Evolutionary conservation across 1,284 basidiomycete species (phyloP).

Genomic region (Trametes versicolor): DNA sequence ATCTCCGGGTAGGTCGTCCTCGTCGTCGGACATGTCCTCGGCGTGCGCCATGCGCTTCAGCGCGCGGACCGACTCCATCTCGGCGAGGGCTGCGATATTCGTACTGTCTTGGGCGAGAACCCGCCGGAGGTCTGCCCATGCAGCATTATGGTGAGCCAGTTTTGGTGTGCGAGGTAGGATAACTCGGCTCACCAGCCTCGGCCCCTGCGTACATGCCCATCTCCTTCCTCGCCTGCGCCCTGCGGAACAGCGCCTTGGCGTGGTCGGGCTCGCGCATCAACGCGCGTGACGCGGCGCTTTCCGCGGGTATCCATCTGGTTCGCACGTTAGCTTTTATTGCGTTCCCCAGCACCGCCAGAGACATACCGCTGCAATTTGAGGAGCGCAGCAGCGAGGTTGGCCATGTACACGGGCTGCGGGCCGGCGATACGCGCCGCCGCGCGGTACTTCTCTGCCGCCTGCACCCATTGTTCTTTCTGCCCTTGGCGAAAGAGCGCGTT

Average conservation of each 20-base stretch:
- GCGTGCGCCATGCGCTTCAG: constrained; percentile 8
- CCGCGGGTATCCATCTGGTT: constrained; percentile 53
- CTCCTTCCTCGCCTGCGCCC: constrained; percentile 54
- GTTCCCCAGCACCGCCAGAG: no score
- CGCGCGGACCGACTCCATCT: constrained; percentile 36
- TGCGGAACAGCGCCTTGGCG: constrained; percentile 53
- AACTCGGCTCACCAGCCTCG: constrained; percentile 46
- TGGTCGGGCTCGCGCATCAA: constrained; percentile 52
- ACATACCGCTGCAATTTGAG: constrained; percentile 52
- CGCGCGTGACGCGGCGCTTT: constrained; percentile 52
- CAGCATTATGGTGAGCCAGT: neutral
- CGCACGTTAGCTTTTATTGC: neutral
- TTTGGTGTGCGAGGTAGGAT: neutral
- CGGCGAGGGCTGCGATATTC: constrained; percentile 44
- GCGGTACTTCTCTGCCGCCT: constrained; percentile 40
- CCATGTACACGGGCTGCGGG: constrained; percentile 47
- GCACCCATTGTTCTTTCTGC: constrained; percentile 28
- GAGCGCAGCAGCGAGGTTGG: constrained; percentile 53
- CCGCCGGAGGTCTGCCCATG: constrained; percentile 49
- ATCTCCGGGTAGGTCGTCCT: no score
- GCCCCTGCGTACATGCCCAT: constrained; percentile 48
- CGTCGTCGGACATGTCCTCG: no score
- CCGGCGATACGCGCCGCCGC: constrained; percentile 35
- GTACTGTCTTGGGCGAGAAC: constrained; percentile 47
- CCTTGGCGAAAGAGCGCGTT: constrained; percentile 40